phyloP scores from a whole-genome alignment of 345 rosid species.

The Heritiera fomes region DNA sequence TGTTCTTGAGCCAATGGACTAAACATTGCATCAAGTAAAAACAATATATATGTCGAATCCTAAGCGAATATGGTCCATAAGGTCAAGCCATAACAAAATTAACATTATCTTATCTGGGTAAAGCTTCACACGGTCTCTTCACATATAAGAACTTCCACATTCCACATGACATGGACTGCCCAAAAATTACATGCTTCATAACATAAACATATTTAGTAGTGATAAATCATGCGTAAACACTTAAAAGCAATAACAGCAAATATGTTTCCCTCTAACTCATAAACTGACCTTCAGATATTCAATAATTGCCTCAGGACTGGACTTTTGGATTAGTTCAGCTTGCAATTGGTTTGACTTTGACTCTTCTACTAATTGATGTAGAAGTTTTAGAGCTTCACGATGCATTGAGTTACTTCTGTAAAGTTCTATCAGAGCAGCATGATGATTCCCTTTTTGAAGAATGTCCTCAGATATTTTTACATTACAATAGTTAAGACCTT shows the following conservation, averaged over 20 bases:
- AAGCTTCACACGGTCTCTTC: neutral
- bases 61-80: neutral
- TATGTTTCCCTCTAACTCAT: neutral
- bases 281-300: slow-evolving; percentile 84
- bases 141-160: neutral
- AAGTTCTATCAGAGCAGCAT: slow-evolving; percentile 72
- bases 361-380: slow-evolving; percentile 69
- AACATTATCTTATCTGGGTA: slow-evolving; percentile 5
- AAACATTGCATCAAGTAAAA: neutral
- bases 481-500: slow-evolving; percentile 84
- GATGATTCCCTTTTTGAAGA: slow-evolving; percentile 65
- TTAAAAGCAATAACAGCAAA: neutral
- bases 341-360: slow-evolving; percentile 59
- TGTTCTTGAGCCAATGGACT: slow-evolving; percentile 9
- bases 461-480: slow-evolving; percentile 81
- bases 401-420: slow-evolving; percentile 85
- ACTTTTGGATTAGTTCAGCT: slow-evolving; percentile 50
- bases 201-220: too few species aligned
- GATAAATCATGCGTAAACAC: too few species aligned
- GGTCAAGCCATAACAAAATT: slow-evolving; percentile 8
- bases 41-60: neutral
- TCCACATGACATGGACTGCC: neutral
- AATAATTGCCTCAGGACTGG: slow-evolving; percentile 78
- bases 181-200: too few species aligned
- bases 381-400: slow-evolving; percentile 87